Evolutionary conservation across 1,284 basidiomycete genomes (phyloP), one percentile per base, ranked within the genome.

Genomic region (Rhodofomes roseus): DNA sequence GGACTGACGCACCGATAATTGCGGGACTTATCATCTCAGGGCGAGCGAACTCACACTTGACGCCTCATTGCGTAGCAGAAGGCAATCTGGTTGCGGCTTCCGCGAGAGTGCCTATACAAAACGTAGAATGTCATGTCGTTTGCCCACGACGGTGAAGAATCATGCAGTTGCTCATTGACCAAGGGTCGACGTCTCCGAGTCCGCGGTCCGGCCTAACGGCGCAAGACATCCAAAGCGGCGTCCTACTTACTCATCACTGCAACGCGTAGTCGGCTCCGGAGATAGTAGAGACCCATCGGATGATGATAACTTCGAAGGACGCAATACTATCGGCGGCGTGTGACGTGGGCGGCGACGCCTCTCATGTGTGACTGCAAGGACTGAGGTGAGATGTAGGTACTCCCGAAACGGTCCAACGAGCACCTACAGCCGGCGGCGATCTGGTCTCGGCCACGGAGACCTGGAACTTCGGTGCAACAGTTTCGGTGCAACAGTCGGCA

Each of bases 241-340:
- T 12, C 22, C 43, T 23, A 44, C 46, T 48, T 29, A 29, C 46
- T n/a, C 46, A 48, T 48, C 46, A n/a, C n/a, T n/a, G n/a, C n/a
- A 29, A 29, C 25, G 25, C 46, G 46, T 29, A 48, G 46, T 41
- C 53, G 53, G 53, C 23, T 55, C 53, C 53, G 53, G 53, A 23
- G 53, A 40, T 36, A 36, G 22, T 4, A 41, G 18, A 39, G 20
- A 27, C 5, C n/a, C n/a, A 34, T 34, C 31, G 31, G 31, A 23
- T 40, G 37, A 29, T 29, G 53, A 16, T 43, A 22, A 23, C 22
- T 22, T 41, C 25, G 36, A 43, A 55, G 53, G 25, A 7, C 39
- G 9, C 12, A 55, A 29, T 22, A 37, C 34, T n/a, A 36, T 18
- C n/a, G 34, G 36, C 3, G n/a, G 43, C 52, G 39, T 55, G 37